phyloP scores from a whole-genome alignment of 176 grass and related monocot species.

The Themeda triandra region DNA sequence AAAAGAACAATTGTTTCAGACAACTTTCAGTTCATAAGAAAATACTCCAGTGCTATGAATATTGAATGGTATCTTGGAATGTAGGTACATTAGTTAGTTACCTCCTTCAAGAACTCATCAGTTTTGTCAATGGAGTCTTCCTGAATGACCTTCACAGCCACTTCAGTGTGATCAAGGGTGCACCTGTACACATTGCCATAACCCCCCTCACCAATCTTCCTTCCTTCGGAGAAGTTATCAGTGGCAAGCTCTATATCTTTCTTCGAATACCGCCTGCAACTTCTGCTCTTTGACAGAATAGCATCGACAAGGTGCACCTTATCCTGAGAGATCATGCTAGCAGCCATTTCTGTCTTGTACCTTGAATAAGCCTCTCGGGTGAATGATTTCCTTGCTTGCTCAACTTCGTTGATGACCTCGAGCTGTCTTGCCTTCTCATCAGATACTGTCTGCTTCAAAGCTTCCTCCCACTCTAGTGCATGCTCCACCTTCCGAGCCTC shows the following conservation, averaged over 20 bases:
- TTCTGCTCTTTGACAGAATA: conserved; percentile 49
- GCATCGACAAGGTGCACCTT: conserved; percentile 48
- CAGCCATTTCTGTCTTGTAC: conserved; percentile 42
- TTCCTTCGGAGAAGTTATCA: conserved; percentile 77
- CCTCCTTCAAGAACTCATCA: conserved; percentile 85
- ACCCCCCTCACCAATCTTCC: conserved; percentile 87
- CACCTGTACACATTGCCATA: conserved; percentile 88
- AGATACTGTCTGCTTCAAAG: conserved; percentile 37
- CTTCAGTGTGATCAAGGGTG: conserved; percentile 74
- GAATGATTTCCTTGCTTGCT: conserved; percentile 43
- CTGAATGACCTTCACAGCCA: conserved; percentile 85
- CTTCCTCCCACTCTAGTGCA: conserved; percentile 49
- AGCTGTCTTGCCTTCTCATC: conserved; percentile 53
- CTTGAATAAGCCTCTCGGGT: conserved; percentile 41
- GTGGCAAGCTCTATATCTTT: conserved; percentile 82
- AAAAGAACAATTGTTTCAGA: background rate
- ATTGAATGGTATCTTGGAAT: background rate
- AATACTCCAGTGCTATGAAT: no score
- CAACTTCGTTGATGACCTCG: conserved; percentile 38
- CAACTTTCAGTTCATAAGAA: background rate
- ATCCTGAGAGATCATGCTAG: conserved; percentile 30
- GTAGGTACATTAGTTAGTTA: background rate
- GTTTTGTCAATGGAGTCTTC: conserved; percentile 63
- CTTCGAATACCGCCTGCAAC: conserved; percentile 72
- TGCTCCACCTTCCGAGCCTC: conserved; percentile 59